phyloP scores from a whole-genome alignment of 1,284 basidiomycete genomes.

The Quambalaria eucalypti region DNA sequence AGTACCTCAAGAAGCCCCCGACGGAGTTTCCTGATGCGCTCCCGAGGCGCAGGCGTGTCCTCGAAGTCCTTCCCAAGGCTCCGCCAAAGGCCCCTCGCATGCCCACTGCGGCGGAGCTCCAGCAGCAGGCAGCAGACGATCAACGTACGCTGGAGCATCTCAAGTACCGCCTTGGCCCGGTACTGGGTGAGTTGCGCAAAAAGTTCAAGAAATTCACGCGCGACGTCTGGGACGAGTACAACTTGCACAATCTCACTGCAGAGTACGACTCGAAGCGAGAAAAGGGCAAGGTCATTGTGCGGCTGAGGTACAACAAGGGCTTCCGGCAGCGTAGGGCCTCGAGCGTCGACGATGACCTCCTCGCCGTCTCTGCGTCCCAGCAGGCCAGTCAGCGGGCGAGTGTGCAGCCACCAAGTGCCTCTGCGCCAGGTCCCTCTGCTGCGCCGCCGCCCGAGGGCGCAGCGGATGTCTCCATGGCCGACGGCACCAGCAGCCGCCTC shows the following conservation, averaged over 20 bases:
- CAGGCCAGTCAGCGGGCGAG: neutral
- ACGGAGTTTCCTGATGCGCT: constrained; percentile 85
- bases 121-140: constrained; percentile 73
- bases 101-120: constrained; percentile 73
- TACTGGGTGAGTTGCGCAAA: constrained; percentile 78
- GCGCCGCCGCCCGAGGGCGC: neutral
- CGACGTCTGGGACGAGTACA: constrained; percentile 55
- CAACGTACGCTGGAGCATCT: constrained; percentile 68
- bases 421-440: neutral
- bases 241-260: constrained; percentile 45
- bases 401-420: neutral
- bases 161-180: constrained; percentile 75
- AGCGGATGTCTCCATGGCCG: neutral
- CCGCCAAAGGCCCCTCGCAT: constrained; percentile 78
- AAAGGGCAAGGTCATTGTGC: constrained; percentile 29
- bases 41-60: constrained; percentile 68
- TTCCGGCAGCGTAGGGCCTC: constrained; percentile 31
- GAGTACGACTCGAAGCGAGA: constrained; percentile 38
- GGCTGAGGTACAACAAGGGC: constrained; percentile 67
- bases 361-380: neutral
- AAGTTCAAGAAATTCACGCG: constrained; percentile 88
- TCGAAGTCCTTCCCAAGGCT: constrained; percentile 79
- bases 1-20: constrained; percentile 55
- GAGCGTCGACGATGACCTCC: constrained; percentile 3
- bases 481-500: neutral